phyloP scores from a whole-genome alignment of 306 rosid genomes.

The Pyrus communis region DNA sequence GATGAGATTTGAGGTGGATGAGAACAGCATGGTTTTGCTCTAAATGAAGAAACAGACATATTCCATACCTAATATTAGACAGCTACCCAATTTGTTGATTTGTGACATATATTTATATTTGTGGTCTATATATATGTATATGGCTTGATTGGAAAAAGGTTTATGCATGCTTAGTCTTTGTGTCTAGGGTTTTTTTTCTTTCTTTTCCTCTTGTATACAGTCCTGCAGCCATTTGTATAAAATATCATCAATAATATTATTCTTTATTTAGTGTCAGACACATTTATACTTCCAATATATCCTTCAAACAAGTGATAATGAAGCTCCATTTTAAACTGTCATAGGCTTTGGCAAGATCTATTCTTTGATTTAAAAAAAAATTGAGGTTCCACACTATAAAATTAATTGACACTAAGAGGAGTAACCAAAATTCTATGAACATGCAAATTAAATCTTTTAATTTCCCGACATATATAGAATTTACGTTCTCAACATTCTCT shows the following conservation, averaged over 20 bases:
- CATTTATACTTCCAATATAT: too few species aligned
- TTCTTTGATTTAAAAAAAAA: too few species aligned
- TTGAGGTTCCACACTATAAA: not conserved
- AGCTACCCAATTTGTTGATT: conserved; percentile 3
- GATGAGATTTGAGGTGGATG: conserved; percentile 62
- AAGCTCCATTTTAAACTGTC: too few species aligned
- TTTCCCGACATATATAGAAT: too few species aligned
- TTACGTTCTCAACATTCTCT: not conserved
- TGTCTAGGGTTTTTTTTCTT: not conserved
- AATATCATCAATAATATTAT: not conserved
- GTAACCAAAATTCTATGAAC: too few species aligned
- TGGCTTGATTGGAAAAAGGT: conserved; percentile 4
- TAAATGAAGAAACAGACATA: conserved; percentile 11
- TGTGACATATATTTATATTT: not conserved
- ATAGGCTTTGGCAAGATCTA: too few species aligned
- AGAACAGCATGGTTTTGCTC: conserved; percentile 50
- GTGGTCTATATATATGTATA: not conserved
- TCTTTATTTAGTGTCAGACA: not conserved
- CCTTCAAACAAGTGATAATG: too few species aligned
- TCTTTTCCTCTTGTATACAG: not conserved
- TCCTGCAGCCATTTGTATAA: conserved; percentile 1
- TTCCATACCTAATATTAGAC: not conserved
- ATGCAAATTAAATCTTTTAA: not conserved
- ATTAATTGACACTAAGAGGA: too few species aligned
- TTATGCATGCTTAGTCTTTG: not conserved